These are phyloP conservation scores for Narthecium ossifragum DNA, from an alignment of 106 monocot genomes.

Conservation along the genomic window DNA sequence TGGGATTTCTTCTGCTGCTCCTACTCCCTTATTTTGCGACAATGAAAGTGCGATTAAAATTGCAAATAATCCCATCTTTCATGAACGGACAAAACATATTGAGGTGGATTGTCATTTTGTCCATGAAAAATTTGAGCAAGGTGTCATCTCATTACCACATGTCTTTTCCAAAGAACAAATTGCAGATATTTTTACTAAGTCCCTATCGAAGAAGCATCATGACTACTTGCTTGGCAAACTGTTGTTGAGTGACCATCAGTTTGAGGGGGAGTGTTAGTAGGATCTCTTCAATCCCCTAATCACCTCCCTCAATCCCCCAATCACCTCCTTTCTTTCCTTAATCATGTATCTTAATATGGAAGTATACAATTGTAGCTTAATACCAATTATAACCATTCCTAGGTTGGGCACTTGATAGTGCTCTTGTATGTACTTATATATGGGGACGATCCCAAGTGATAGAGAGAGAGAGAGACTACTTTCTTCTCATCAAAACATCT, in stretches of 20 bases:
- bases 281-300: too few species aligned
- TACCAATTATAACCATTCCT: too few species aligned
- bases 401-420: too few species aligned
- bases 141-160: not conserved
- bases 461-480: too few species aligned
- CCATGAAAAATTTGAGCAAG: not conserved
- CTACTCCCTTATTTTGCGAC: not conserved
- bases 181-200: constrained; percentile 3
- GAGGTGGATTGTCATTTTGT: constrained; percentile 12
- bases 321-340: too few species aligned
- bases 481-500: too few species aligned
- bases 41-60: not conserved
- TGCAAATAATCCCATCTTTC: constrained; percentile 1
- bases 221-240: not conserved
- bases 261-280: constrained; percentile 4
- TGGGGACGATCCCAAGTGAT: too few species aligned
- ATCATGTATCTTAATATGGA: too few species aligned
- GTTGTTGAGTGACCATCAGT: too few species aligned
- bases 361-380: too few species aligned
- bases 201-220: not conserved
- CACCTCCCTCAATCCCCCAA: too few species aligned
- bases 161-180: not conserved
- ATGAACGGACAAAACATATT: constrained; percentile 13
- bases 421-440: too few species aligned
- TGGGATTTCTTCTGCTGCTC: not conserved